Conservation (phyloP, 768 basidiomycete species). For the Boletus vermiculosoides region DNA sequence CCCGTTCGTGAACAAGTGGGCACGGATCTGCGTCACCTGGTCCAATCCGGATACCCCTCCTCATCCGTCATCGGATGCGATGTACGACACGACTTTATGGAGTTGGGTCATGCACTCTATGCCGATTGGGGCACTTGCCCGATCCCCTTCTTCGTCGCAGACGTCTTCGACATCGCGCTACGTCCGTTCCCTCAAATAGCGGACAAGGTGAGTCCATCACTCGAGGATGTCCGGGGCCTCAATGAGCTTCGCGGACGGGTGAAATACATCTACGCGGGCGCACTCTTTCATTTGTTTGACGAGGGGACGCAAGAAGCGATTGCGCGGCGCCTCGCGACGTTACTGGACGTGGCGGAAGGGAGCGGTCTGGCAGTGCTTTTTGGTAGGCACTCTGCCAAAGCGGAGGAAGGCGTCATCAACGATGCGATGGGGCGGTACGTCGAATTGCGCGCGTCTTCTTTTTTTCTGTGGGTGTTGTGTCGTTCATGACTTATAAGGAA, state of each 20-base stretch:
- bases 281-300: background rate
- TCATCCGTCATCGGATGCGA: constrained; percentile 2
- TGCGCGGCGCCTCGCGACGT: background rate
- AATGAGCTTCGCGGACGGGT: background rate
- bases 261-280: background rate
- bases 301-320: background rate
- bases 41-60: background rate
- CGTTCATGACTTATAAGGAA: background rate
- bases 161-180: background rate
- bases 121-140: background rate
- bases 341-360: background rate
- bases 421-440: background rate
- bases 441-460: too few species aligned
- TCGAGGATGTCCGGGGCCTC: background rate
- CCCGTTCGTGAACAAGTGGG: background rate
- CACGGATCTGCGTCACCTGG: constrained; percentile 4
- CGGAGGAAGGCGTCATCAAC: background rate
- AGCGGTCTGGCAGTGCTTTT: background rate
- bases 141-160: background rate
- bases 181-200: background rate
- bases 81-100: constrained; percentile 1
- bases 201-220: background rate
- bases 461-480: background rate
- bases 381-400: background rate
- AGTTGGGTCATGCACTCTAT: background rate